phyloP scores from a whole-genome alignment of 345 rosid species.

The Boechera stricta region DNA sequence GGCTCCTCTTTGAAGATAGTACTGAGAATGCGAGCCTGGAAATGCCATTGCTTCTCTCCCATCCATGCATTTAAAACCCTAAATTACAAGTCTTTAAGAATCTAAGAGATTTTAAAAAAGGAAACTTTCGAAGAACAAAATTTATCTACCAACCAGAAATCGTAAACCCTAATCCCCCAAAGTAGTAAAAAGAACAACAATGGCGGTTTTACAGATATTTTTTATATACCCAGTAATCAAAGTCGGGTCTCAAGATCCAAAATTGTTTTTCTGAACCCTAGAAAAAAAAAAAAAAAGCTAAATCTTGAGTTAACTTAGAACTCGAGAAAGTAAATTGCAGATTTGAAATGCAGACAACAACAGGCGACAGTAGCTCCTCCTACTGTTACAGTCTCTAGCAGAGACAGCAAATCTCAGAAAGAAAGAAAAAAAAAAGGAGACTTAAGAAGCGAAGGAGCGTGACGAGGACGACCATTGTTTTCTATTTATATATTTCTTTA shows the following conservation, averaged over 20 bases:
- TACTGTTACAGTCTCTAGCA: conserved; percentile 27
- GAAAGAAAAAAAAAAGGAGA: conserved; percentile 29
- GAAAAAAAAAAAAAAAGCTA: conserved; percentile 10
- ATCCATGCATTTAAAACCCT: conserved; percentile 90
- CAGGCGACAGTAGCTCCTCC: conserved; percentile 15
- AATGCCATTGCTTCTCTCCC: conserved; percentile 92
- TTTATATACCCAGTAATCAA: conserved; percentile 31
- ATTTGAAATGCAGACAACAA: conserved; percentile 33
- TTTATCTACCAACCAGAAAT: conserved; percentile 22
- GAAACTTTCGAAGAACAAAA: conserved; percentile 28
- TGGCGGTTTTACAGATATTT: conserved; percentile 36
- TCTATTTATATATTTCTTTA: conserved; percentile 18
- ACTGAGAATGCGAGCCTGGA: conserved; percentile 79
- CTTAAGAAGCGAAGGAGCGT: conserved; percentile 35
- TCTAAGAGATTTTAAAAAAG: conserved; percentile 5
- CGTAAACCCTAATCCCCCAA: conserved; percentile 36
- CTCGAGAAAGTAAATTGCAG: conserved; percentile 6
- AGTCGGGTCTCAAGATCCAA: conserved; percentile 27
- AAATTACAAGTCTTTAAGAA: conserved; percentile 31
- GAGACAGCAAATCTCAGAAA: conserved; percentile 16
- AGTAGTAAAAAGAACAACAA: conserved; percentile 35
- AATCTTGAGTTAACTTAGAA: conserved; percentile 25
- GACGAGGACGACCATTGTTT: conserved; percentile 33
- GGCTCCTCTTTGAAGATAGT: conserved; percentile 81
- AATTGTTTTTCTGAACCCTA: conserved; percentile 38